Conservation (phyloP, 2,329 filamentous ascomycete genomes). For the Taxawa tesnikishii region DNA sequence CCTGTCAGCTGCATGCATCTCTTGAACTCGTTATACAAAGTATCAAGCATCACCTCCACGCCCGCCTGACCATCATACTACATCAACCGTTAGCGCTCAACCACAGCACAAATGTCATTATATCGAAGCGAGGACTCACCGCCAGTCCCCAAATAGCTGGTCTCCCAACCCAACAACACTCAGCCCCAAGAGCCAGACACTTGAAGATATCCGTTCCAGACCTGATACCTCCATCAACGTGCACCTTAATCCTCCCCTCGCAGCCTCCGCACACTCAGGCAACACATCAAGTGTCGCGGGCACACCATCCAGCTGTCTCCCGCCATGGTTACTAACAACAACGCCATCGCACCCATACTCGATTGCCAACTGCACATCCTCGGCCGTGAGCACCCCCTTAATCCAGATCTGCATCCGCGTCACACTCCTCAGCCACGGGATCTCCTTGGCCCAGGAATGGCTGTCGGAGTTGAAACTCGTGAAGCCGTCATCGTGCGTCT, state of each 20-base stretch:
- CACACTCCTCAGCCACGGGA: constrained; percentile 35
- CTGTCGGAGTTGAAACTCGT: constrained; percentile 15
- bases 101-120: not conserved
- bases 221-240: constrained; percentile 49
- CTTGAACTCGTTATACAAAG: constrained; percentile 13
- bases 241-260: constrained; percentile 40
- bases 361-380: constrained; percentile 33
- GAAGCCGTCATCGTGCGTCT: constrained; percentile 18
- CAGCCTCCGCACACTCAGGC: constrained; percentile 25
- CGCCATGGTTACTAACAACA: constrained; percentile 46
- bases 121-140: constrained; percentile 13
- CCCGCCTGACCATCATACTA: constrained; percentile 23
- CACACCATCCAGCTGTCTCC: constrained; percentile 44
- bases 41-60: constrained; percentile 15
- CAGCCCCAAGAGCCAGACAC: constrained; percentile 39
- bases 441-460: constrained; percentile 29
- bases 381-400: constrained; percentile 24
- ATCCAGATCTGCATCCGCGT: constrained; percentile 38
- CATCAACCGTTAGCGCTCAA: constrained; percentile 6
- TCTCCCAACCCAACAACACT: constrained; percentile 37
- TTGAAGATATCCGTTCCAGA: constrained; percentile 47
- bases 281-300: constrained; percentile 39
- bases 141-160: constrained; percentile 39
- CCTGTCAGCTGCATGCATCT: constrained; percentile 25
- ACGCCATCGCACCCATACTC: constrained; percentile 25